phyloP scores from a whole-genome alignment of 257 asterid genomes.

The Mentha longifolia region DNA sequence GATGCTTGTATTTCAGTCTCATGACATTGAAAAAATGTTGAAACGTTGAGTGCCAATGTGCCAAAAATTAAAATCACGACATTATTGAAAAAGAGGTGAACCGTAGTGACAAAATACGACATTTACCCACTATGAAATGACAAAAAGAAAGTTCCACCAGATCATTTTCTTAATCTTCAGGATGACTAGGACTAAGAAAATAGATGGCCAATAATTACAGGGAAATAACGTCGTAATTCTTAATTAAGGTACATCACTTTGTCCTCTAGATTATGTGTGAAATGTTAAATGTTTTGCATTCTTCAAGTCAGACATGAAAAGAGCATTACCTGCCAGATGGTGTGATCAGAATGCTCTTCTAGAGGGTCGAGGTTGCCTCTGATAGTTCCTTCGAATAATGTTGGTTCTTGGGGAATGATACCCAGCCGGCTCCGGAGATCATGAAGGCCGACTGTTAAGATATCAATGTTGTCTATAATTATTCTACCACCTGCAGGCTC shows the following conservation, averaged over 20 bases:
- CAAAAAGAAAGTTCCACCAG: background rate
- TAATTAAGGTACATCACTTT: background rate
- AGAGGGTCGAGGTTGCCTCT: constrained; percentile 94
- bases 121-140: background rate
- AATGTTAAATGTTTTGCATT: background rate
- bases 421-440: constrained; percentile 91
- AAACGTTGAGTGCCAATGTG: too few species aligned
- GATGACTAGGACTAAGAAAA: too few species aligned
- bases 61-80: too few species aligned
- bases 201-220: too few species aligned
- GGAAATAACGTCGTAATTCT: background rate
- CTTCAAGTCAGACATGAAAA: constrained; percentile 13
- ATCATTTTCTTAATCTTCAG: too few species aligned
- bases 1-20: too few species aligned
- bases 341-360: constrained; percentile 83
- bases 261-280: background rate
- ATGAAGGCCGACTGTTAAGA: constrained; percentile 84
- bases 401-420: constrained; percentile 97
- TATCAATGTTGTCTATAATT: constrained; percentile 82
- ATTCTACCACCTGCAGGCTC: constrained; percentile 95
- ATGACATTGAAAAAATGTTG: too few species aligned
- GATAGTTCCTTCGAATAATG: constrained; percentile 96
- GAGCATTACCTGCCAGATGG: constrained; percentile 78
- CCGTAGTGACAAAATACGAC: too few species aligned
- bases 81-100: too few species aligned